Percentiles rank a stretch among this genome's conserved stretches.
These are phyloP conservation scores for Candida ulmi DNA, from an alignment of 805 yeast species.

Conservation along the genomic window DNA sequence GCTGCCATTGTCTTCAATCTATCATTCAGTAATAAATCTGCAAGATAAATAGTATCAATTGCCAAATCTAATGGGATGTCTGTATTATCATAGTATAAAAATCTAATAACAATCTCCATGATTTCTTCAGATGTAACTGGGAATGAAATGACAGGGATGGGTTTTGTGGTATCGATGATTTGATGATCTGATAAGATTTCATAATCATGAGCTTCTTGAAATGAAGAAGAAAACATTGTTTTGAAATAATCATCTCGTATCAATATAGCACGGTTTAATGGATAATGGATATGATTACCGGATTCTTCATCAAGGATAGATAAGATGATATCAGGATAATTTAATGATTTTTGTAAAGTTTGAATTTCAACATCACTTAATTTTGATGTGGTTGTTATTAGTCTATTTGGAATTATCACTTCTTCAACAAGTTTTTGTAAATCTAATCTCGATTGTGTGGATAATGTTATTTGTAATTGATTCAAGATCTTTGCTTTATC, in stretches of 20 bases:
- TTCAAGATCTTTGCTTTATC: constrained; percentile 28
- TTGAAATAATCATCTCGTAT: constrained; percentile 59
- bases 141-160: constrained; percentile 28
- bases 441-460: constrained; percentile 17
- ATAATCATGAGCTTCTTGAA: constrained; percentile 28
- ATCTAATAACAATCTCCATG: constrained; percentile 47
- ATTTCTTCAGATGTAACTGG: constrained; percentile 28
- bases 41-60: constrained; percentile 50
- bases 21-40: constrained; percentile 55
- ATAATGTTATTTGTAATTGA: constrained; percentile 18
- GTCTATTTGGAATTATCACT: constrained; percentile 14
- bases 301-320: constrained; percentile 29
- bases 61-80: constrained; percentile 45
- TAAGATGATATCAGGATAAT: constrained; percentile 44
- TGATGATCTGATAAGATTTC: constrained; percentile 6
- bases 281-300: constrained; percentile 36
- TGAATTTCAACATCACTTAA: too few species aligned
- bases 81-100: constrained; percentile 55
- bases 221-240: constrained; percentile 53
- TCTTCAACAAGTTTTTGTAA: constrained; percentile 13
- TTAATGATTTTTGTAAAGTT: constrained; percentile 11
- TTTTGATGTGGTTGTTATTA: not conserved
- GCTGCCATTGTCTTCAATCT: constrained; percentile 62
- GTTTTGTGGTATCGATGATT: constrained; percentile 7
- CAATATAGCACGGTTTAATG: constrained; percentile 59